Evolutionary conservation across 495 filamentous ascomycete species (phyloP), one percentile per base, ranked within the genome.

Genomic region (Collariella sp.): DNA sequence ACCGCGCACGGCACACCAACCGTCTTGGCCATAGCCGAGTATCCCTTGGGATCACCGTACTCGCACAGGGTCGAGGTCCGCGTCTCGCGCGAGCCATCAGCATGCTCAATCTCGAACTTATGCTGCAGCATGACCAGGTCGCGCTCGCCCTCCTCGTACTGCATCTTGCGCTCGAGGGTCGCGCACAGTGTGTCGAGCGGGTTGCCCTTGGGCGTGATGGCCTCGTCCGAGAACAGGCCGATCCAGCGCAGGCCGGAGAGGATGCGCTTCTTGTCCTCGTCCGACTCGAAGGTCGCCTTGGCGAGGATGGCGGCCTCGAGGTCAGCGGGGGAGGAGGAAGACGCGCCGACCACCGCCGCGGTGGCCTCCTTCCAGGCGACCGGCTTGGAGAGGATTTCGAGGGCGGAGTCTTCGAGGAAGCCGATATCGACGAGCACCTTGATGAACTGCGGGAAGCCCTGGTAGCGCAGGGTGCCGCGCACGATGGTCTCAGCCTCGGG

Each of bases 111-210:
- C 67, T 84, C 85, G 67, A 96, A 96, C 68, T 86, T 89, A 79
- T 98, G 93, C 74, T 89, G 79, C 36, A 96, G 81, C 79, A 93
- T 87, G 62, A 62, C 69, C 38, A 95, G 73, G 64, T 94, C 89
- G 36, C 91, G 83, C 82, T 96, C 93, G 35, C 79, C 83, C 52
- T 84, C 76, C 59, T 78, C 87, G 67, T 84, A 96, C 67, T 86
- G 79, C 88, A 96, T 95, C 80, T 95, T 95, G 74, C 86, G 67
- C 73, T 95, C 90, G 12, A 96, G 79, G 16, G 83, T 86, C 31
- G 89, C 90, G 70, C 91, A 96, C 18, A 98, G 81, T 18, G 87
- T 91, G 60, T 95, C 90, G 26, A 95, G 75, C 1, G 86, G 86
- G 73, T 85, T 95, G n/a, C 79, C 84, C 49, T 82, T 76, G 26